phyloP scores from a whole-genome alignment of 345 rosid species.

The Pugionium cornutum region DNA sequence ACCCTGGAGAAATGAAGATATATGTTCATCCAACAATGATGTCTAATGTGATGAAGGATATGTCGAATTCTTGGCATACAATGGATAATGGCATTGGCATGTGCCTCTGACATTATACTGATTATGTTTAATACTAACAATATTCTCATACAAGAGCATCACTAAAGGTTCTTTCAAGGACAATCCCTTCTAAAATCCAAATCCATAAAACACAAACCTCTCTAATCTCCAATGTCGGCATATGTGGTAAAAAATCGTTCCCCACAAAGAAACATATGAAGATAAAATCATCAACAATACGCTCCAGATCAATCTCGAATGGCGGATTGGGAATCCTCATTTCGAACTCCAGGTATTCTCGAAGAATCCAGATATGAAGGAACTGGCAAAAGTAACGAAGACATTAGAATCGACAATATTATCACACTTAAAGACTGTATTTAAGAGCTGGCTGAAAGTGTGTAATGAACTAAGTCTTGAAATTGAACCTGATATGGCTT shows the following conservation, averaged over 20 bases:
- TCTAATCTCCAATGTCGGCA: constrained; percentile 97
- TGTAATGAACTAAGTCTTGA: constrained; percentile 8
- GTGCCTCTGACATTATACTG: background rate
- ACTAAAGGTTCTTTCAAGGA: background rate
- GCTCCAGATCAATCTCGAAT: constrained; percentile 74
- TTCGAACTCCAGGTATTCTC: constrained; percentile 88
- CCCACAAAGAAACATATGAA: constrained; percentile 99
- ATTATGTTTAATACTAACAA: background rate
- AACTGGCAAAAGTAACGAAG: constrained; percentile 53
- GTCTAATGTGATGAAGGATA: background rate
- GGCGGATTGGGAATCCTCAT: constrained; percentile 73
- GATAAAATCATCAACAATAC: constrained; percentile 94
- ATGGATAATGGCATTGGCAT: constrained; percentile 3
- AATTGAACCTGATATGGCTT: constrained; percentile 87
- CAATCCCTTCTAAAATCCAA: background rate
- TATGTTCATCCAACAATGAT: background rate
- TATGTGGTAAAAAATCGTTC: constrained; percentile 96
- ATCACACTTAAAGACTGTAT: constrained; percentile 3
- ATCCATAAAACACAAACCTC: constrained; percentile 62
- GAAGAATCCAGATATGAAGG: constrained; percentile 87
- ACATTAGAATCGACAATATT: constrained; percentile 22
- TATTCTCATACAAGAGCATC: background rate
- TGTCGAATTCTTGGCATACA: constrained; percentile 1
- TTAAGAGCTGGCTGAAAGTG: background rate
- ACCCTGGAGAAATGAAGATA: constrained; percentile 61